Conservation (phyloP, 768 basidiomycete genomes). For the Agaricus sinodeliciosus region DNA sequence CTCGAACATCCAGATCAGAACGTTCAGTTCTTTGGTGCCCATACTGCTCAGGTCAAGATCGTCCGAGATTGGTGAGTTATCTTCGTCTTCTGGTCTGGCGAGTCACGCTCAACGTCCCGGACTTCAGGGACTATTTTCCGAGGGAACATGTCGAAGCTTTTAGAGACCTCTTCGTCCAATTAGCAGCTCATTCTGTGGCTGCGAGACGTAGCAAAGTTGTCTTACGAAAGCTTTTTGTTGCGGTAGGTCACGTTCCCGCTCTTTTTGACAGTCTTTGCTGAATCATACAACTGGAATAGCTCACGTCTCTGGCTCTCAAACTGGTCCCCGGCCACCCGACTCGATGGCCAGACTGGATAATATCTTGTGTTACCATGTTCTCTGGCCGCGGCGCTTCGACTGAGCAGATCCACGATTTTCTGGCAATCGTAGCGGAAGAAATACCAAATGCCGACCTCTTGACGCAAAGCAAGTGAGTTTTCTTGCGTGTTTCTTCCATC, state of each 20-base stretch:
- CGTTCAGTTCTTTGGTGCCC: constrained; percentile 93
- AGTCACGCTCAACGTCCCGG: constrained; percentile 4
- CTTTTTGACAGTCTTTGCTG: constrained; percentile 5
- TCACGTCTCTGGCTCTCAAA: constrained; percentile 67
- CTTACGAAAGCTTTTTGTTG: constrained; percentile 81
- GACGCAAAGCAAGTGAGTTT: constrained; percentile 62
- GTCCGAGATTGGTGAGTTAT: constrained; percentile 76
- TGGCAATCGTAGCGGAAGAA: constrained; percentile 83
- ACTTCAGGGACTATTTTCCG: constrained; percentile 68
- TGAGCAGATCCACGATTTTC: constrained; percentile 64
- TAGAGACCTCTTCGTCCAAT: constrained; percentile 59
- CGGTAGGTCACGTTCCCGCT: constrained; percentile 42
- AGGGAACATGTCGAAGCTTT: constrained; percentile 49
- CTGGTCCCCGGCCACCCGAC: constrained; percentile 53
- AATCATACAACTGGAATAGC: constrained; percentile 25
- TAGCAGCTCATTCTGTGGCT: constrained; percentile 60
- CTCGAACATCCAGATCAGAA: constrained; percentile 67
- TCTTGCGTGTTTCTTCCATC: not conserved
- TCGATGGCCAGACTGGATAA: constrained; percentile 73
- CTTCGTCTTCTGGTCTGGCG: not conserved
- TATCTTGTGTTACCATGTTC: constrained; percentile 55
- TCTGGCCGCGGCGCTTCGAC: constrained; percentile 51
- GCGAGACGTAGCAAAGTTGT: constrained; percentile 61
- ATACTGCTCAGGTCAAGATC: constrained; percentile 92
- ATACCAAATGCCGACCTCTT: constrained; percentile 69